phyloP scores from a whole-genome alignment of 768 basidiomycete species.

The Lactarius hatsudake region DNA sequence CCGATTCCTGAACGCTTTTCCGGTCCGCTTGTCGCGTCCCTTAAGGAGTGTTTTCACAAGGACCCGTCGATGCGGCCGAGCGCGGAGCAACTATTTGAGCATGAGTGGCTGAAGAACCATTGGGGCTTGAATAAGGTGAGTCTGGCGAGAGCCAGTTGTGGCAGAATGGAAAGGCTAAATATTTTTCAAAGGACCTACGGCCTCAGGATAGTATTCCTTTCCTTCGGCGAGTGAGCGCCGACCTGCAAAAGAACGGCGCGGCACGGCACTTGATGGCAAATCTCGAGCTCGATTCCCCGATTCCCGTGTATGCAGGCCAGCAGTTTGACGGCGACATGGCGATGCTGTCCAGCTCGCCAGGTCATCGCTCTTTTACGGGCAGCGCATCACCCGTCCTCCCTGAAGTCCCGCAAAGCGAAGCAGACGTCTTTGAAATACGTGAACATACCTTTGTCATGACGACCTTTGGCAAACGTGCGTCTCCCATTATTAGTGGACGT shows the following conservation, averaged over 20 bases:
- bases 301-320: constrained; percentile 18
- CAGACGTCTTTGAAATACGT: constrained; percentile 53
- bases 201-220: constrained; percentile 96
- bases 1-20: constrained; percentile 82
- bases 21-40: constrained; percentile 71
- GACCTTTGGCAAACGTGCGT: constrained; percentile 87
- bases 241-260: constrained; percentile 71
- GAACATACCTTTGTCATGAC: constrained; percentile 89
- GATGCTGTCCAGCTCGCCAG: constrained; percentile 23
- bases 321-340: constrained; percentile 20
- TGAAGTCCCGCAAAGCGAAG: constrained; percentile 30
- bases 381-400: constrained; percentile 21
- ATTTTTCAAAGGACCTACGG: constrained; percentile 59
- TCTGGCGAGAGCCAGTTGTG: neutral
- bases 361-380: constrained; percentile 9
- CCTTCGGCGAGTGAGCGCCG: constrained; percentile 85
- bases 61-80: constrained; percentile 77
- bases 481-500: constrained; percentile 5
- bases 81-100: constrained; percentile 83
- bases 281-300: constrained; percentile 42
- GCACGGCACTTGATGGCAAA: constrained; percentile 47
- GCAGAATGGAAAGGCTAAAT: neutral
- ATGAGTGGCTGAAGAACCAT: constrained; percentile 83
- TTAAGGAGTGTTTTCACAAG: constrained; percentile 88
- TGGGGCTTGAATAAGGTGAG: constrained; percentile 75